Conservation (phyloP, 2,329 filamentous ascomycete genomes). For the Didymella lethalis region DNA sequence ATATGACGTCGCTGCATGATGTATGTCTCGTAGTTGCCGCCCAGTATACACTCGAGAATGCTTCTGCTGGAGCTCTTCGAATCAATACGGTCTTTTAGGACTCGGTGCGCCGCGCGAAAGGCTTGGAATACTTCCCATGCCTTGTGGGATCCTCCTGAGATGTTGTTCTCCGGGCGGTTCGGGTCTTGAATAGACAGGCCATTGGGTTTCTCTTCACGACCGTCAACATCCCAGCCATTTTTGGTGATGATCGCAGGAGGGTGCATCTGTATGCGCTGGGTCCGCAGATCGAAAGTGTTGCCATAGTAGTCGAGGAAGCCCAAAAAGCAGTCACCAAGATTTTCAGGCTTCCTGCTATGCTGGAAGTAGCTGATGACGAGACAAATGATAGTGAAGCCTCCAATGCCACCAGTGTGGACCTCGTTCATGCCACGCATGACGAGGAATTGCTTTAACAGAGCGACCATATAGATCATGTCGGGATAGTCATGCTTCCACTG, state of each 20-base stretch:
- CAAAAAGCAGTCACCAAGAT: slow-evolving; percentile 82
- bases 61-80: slow-evolving; percentile 52
- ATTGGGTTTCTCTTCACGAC: slow-evolving; percentile 51
- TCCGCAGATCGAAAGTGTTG: slow-evolving; percentile 75
- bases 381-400: slow-evolving; percentile 93
- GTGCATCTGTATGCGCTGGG: slow-evolving; percentile 74
- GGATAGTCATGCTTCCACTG: slow-evolving; percentile 82
- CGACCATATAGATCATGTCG: slow-evolving; percentile 84
- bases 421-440: slow-evolving; percentile 91
- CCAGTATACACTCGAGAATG: slow-evolving; percentile 76
- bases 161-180: slow-evolving; percentile 84
- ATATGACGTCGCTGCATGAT: slow-evolving; percentile 72
- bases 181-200: slow-evolving; percentile 91
- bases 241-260: slow-evolving; percentile 80
- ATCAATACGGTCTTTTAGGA: slow-evolving; percentile 48
- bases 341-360: slow-evolving; percentile 63
- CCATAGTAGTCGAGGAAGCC: slow-evolving; percentile 92
- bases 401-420: slow-evolving; percentile 87
- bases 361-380: slow-evolving; percentile 86
- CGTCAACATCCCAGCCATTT: slow-evolving; percentile 38
- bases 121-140: slow-evolving; percentile 70
- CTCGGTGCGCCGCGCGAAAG: slow-evolving; percentile 64
- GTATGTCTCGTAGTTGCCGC: slow-evolving; percentile 81
- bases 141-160: slow-evolving; percentile 83
- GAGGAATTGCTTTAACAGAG: slow-evolving; percentile 90